Evolutionary conservation across 192 early-diverging fungal species (phyloP), one percentile per base, ranked within the genome.

Genomic region (Lobosporangium transversale): DNA sequence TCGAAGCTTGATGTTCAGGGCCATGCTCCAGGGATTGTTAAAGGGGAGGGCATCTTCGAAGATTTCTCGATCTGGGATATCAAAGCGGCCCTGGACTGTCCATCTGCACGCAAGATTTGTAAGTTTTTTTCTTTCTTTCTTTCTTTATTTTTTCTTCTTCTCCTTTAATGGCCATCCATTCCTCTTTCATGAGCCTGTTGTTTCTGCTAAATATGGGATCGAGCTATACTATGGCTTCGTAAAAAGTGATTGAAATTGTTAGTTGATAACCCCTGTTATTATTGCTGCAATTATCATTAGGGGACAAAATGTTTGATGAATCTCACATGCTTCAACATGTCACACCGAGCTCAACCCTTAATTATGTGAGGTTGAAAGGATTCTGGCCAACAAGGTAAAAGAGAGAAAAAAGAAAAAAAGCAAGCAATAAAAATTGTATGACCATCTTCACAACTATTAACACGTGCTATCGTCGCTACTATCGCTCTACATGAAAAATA

Each of bases 61-160:
- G 37, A 69, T 18, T 85, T 79, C 29, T 68, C 76, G 31, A 79
- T 85, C 37, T 85, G 84, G 84, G 84, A 85, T 52, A 64, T 80
- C 18, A 85, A 85, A 52, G 79, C 84, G 0, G 76, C 70, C 9
- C 18, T 85, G 26, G 81, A 80, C 43, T 81, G 71, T 58, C 32
- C 66, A 12, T 71, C 76, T 10, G 74, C 82, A 4, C 54, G 66
- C 17, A 79, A 78, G 37, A 64, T 81, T n/a, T 84, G 82, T 75
- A 78, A 68, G 73, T 55, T 27, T 1, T 23, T 33, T 31, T 1
- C 15, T 29, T 12, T 3, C n/a, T 12, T 14, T 45, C 33, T 14
- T 23, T 21, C 21, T 33, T 26, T 23, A 4, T 24, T 0, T 9
- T n/a, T 18, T 21, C 18, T 37, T 42, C n/a, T n/a, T n/a, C n/a